These are phyloP conservation scores for Saturnispora mendoncae DNA, from an alignment of 805 yeast genomes.

Conservation along the genomic window DNA sequence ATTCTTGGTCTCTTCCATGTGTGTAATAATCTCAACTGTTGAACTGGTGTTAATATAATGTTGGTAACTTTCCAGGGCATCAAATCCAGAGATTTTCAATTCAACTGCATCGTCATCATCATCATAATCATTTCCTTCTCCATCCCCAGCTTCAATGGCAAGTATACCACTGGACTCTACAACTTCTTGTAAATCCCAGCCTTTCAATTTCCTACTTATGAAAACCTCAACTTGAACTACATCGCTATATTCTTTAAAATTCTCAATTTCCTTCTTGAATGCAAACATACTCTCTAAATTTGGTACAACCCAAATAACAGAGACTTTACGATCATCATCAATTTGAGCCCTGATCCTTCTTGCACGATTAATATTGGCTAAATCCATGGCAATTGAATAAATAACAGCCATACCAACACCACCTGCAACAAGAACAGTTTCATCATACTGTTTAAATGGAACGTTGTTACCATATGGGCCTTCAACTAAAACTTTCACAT, in stretches of 20 bases:
- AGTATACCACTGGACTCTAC: not conserved
- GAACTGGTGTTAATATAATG: no score
- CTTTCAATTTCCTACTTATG: conserved; percentile 21
- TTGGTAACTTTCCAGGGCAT: no score
- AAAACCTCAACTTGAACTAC: conserved; percentile 24
- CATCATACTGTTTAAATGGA: conserved; percentile 40
- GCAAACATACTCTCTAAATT: conserved; percentile 25
- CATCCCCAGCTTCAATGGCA: not conserved
- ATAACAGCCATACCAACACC: conserved; percentile 60
- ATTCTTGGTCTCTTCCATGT: not conserved
- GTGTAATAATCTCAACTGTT: not conserved
- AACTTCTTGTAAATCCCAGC: conserved; percentile 14
- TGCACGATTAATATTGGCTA: conserved; percentile 28
- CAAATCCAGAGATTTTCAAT: no score
- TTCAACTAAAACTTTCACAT: conserved; percentile 40
- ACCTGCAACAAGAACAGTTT: conserved; percentile 48
- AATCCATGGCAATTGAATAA: conserved; percentile 36
- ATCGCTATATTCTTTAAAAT: conserved; percentile 19
- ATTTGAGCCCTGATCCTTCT: conserved; percentile 21
- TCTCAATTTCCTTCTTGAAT: conserved; percentile 25
- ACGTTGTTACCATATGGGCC: conserved; percentile 51
- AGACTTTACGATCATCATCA: conserved; percentile 14
- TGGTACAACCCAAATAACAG: conserved; percentile 26
- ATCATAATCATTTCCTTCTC: not conserved
- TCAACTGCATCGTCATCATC: no score